Conservation (phyloP, 2,329 filamentous ascomycete species). For the Lithohypha guttulata region DNA sequence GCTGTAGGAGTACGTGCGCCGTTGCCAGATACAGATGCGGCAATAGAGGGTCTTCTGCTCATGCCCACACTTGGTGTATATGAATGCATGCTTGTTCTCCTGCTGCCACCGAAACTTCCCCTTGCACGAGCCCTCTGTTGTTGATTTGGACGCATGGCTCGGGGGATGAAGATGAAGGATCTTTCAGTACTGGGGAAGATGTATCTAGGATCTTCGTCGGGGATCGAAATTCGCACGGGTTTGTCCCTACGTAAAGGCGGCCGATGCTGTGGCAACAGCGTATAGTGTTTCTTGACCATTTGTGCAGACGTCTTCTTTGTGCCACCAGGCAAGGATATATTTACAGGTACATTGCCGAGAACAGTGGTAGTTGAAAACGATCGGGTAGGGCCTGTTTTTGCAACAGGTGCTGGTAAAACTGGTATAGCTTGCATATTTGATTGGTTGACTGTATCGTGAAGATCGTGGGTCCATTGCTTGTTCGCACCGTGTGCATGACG, state of each 20-base stretch:
- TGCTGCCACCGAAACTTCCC: constrained; percentile 58
- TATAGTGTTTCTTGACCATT: constrained; percentile 79
- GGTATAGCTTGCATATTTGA: constrained; percentile 25
- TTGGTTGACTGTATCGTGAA: constrained; percentile 59
- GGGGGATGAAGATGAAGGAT: constrained; percentile 96
- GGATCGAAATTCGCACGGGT: constrained; percentile 85
- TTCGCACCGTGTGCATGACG: constrained; percentile 8
- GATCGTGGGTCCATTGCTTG: constrained; percentile 72
- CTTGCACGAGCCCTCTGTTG: constrained; percentile 58
- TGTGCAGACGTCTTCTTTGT: constrained; percentile 60
- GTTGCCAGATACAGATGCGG: constrained; percentile 21
- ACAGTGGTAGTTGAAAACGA: constrained; percentile 74
- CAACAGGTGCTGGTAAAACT: constrained; percentile 18
- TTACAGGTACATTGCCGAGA: constrained; percentile 73
- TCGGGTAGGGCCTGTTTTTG: constrained; percentile 48
- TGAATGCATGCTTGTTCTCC: constrained; percentile 72
- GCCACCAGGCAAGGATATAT: constrained; percentile 70
- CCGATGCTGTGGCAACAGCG: constrained; percentile 84
- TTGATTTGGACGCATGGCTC: constrained; percentile 85
- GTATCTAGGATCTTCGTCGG: constrained; percentile 64
- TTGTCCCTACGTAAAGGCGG: constrained; percentile 92
- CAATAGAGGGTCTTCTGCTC: constrained; percentile 74
- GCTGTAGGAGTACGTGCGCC: constrained; percentile 9
- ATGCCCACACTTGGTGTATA: constrained; percentile 83
- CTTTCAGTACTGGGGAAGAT: constrained; percentile 82